Conservation (phyloP, 495 filamentous ascomycete genomes). For the Jackrogersella multiformis region DNA sequence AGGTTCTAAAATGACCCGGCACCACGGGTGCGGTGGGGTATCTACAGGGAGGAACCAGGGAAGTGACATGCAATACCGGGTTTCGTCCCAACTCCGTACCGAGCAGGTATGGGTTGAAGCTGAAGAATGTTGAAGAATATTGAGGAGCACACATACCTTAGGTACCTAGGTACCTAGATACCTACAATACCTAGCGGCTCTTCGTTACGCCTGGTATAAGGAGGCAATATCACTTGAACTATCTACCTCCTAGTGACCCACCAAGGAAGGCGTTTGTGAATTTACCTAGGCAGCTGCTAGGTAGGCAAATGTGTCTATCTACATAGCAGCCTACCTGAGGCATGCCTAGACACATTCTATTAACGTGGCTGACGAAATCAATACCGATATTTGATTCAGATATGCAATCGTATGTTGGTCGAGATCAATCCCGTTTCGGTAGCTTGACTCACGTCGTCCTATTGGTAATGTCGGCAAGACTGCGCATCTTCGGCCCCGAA, state of each 20-base stretch:
- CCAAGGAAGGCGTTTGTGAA: too few species aligned
- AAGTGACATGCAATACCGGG: not conserved
- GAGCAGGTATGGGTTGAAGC: not conserved
- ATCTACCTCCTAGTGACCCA: too few species aligned
- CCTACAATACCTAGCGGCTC: not conserved
- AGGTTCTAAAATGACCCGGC: conserved; percentile 2
- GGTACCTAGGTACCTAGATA: too few species aligned
- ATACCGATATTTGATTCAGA: not conserved
- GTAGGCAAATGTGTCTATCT: not conserved
- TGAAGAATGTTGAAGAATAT: conserved; percentile 2
- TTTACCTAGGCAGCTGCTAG: not conserved
- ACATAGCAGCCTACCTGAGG: not conserved
- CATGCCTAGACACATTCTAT: not conserved
- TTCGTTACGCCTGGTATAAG: not conserved
- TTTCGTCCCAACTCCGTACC: not conserved
- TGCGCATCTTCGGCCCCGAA: not conserved
- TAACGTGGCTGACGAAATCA: not conserved
- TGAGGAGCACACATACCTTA: not conserved
- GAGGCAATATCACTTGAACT: not conserved
- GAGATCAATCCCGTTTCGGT: not conserved
- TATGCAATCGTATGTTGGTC: not conserved
- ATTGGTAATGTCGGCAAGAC: not conserved
- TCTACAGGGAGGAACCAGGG: not conserved
- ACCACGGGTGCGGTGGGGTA: not conserved
- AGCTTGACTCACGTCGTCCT: not conserved